Evolutionary conservation across 2,329 filamentous ascomycete genomes (phyloP).

Genomic region (Aureobasidium leucospermi): DNA sequence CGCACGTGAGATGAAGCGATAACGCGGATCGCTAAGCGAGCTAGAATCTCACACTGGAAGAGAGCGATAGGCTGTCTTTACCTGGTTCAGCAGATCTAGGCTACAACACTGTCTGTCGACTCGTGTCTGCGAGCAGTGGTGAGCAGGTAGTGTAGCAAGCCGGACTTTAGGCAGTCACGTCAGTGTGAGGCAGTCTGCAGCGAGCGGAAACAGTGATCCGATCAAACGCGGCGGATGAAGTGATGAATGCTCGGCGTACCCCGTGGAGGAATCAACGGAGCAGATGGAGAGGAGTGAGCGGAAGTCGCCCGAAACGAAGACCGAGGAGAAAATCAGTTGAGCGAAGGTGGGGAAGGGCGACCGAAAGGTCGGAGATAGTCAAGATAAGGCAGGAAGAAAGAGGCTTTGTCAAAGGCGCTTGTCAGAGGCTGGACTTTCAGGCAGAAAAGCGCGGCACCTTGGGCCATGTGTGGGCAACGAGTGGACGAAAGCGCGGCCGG

Average conservation of each 20-base stretch:
- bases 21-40: background rate
- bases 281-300: background rate
- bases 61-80: background rate
- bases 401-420: background rate
- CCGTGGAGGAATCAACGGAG: conserved; percentile 7
- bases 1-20: background rate
- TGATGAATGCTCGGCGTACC: background rate
- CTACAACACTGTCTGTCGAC: background rate
- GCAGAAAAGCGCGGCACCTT: background rate
- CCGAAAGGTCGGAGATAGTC: background rate
- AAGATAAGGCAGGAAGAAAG: conserved; percentile 3
- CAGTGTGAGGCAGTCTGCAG: background rate
- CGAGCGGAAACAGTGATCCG: background rate
- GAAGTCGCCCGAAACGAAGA: background rate
- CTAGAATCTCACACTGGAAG: background rate
- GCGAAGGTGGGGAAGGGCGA: background rate
- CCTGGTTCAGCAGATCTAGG: background rate
- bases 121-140: background rate
- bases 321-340: conserved; percentile 3
- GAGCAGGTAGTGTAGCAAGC: background rate
- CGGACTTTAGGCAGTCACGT: background rate
- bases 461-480: background rate
- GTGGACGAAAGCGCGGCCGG: conserved; percentile 5
- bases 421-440: background rate
- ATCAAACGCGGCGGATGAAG: conserved; percentile 3